Conservation (phyloP, 108 stramenopile genomes). For the Pelagomonas calceolata region DNA sequence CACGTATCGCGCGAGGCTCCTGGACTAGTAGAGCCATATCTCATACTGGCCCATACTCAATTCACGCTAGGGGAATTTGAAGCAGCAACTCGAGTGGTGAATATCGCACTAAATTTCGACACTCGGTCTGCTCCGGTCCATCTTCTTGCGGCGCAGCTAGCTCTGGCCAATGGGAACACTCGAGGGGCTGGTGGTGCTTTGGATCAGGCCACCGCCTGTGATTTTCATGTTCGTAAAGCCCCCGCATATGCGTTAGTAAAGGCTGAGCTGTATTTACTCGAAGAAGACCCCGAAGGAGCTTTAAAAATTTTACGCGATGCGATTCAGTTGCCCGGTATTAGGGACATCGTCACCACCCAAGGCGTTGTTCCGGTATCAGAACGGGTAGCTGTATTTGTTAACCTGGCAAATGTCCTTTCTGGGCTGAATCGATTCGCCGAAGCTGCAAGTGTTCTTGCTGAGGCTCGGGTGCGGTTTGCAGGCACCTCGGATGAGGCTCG, state of each 20-base stretch:
- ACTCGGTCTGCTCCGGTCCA: slow-evolving; percentile 24
- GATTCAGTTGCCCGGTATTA: slow-evolving; percentile 12
- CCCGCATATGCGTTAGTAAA: slow-evolving; percentile 32
- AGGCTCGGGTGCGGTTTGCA: slow-evolving; percentile 17
- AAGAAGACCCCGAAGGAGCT: slow-evolving; percentile 37
- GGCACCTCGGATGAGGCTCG: slow-evolving; percentile 37
- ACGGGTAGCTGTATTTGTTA: slow-evolving; percentile 21
- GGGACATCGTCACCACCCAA: background rate
- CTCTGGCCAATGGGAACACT: slow-evolving; percentile 23
- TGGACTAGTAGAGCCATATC: slow-evolving; percentile 28
- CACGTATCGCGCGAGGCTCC: slow-evolving; percentile 24
- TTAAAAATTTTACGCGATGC: slow-evolving; percentile 23
- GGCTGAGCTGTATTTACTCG: slow-evolving; percentile 11
- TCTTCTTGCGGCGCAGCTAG: slow-evolving; percentile 18
- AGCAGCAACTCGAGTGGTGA: slow-evolving; percentile 13
- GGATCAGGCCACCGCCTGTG: slow-evolving; percentile 35
- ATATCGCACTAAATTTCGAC: slow-evolving; percentile 20
- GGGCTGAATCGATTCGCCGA: slow-evolving; percentile 9
- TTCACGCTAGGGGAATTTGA: slow-evolving; percentile 21
- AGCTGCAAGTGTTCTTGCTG: slow-evolving; percentile 12
- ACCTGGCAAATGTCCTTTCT: slow-evolving; percentile 11
- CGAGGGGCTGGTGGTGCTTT: slow-evolving; percentile 22
- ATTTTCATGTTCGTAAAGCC: slow-evolving; percentile 30
- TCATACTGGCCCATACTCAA: slow-evolving; percentile 29
- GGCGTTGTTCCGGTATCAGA: slow-evolving; percentile 8